Evolutionary conservation across 768 basidiomycete genomes (phyloP).

Genomic region (Lactarius deliciosus): DNA sequence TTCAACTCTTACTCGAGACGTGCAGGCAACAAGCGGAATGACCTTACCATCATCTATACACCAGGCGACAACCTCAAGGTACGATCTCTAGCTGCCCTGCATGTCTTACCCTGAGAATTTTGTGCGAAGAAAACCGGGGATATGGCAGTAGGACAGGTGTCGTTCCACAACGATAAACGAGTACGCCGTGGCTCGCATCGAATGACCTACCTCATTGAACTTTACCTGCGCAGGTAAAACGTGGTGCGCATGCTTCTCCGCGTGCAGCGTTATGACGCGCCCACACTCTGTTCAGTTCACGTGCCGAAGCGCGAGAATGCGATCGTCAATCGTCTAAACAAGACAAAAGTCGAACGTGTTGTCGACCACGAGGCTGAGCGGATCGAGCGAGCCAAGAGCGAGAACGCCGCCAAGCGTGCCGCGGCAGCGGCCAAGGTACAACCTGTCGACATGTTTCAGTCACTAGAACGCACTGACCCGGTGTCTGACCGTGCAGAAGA

Average conservation of each 20-base stretch:
- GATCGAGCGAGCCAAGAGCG: conserved; percentile 76
- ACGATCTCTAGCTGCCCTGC: conserved; percentile 8
- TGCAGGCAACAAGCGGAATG: conserved; percentile 92
- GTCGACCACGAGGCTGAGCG: conserved; percentile 92
- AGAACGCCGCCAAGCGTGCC: conserved; percentile 61
- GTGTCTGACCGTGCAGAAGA: conserved; percentile 51
- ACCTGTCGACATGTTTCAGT: background rate
- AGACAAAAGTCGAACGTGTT: conserved; percentile 80
- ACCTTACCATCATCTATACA: conserved; percentile 91
- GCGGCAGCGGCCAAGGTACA: conserved; percentile 67
- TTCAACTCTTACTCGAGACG: background rate
- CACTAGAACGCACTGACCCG: background rate
- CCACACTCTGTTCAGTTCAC: conserved; percentile 51
- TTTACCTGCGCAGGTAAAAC: conserved; percentile 61
- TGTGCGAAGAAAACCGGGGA: conserved; percentile 85
- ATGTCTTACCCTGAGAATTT: background rate
- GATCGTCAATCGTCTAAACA: conserved; percentile 90
- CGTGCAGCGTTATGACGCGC: background rate
- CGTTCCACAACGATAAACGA: conserved; percentile 88
- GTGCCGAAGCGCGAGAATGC: conserved; percentile 79
- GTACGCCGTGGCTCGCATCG: conserved; percentile 41
- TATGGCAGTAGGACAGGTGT: conserved; percentile 96
- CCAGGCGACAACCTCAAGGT: conserved; percentile 93
- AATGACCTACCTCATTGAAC: conserved; percentile 6
- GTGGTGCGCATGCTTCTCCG: conserved; percentile 46